Evolutionary conservation across 345 rosid species (phyloP).

Genomic region (Citrus australasica): DNA sequence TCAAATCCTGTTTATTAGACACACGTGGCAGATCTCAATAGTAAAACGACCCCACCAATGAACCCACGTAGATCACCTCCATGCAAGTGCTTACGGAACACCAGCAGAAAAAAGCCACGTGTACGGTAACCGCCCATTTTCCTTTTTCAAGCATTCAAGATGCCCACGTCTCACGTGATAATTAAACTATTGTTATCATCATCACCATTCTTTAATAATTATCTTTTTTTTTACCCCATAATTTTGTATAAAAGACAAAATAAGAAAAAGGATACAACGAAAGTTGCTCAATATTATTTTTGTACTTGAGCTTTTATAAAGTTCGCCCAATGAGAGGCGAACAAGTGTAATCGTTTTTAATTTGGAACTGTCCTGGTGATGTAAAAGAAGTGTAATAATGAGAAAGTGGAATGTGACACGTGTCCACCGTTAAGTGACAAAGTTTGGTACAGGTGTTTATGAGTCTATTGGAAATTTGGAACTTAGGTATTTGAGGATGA

Average conservation of each 20-base stretch:
- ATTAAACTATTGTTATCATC: slow-evolving; percentile 3
- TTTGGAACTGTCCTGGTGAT: slow-evolving; percentile 18
- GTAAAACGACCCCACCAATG: slow-evolving; percentile 1
- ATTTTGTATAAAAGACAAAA: neutral
- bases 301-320: neutral
- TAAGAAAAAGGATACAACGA: neutral
- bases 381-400: slow-evolving; percentile 14
- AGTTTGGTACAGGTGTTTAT: slow-evolving; percentile 1
- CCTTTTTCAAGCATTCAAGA: slow-evolving; percentile 12
- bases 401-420: slow-evolving; percentile 16
- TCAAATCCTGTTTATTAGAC: neutral
- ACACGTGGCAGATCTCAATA: slow-evolving; percentile 25
- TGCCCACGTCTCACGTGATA: slow-evolving; percentile 45
- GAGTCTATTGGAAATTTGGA: neutral
- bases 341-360: neutral
- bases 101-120: slow-evolving; percentile 31
- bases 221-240: neutral
- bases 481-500: neutral
- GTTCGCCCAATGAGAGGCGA: neutral
- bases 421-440: neutral
- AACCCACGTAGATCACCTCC: slow-evolving; percentile 24
- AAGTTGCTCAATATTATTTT: neutral
- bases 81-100: slow-evolving; percentile 23
- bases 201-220: neutral
- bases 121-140: neutral